Base-by-base conservation (phyloP, 768 basidiomycete species). In the Russula griseocarnosa region DNA sequence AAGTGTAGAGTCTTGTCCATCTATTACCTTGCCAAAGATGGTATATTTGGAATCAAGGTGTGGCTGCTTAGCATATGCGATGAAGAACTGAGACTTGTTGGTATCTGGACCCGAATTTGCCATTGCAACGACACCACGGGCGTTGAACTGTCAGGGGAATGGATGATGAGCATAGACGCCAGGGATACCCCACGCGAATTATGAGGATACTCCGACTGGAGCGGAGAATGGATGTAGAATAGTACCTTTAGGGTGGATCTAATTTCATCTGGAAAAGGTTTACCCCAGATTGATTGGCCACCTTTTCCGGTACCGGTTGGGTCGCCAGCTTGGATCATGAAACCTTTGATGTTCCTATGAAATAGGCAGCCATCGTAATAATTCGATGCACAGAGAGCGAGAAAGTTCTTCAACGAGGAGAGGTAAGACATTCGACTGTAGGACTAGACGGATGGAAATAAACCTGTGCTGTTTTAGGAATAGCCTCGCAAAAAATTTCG, bases 21-120 rank as follows among this genome's bases (percentile, higher is more conserved):
- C 97, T 69, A 99, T 98, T n/a, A 99, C 94, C 79, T 90, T 93
- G 61, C 94, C 96, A 65, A 98, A 86, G 58, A 98, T 97, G 18
- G 93, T 93, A 75, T 91, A 90, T 73, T 97, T 98, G 67, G 87
- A 87, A 72, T 99, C 96, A 18, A 99, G 83, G 73, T 97, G 95
- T 0, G 91, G 77, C 70, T 98, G 96, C 73, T 98, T 98, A 2
- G 88, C 79, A 72, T 98, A 98, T 3, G 92, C 86, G 71, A 94
- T 81, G 73, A 93, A 93, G 74, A 93, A 93, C 73, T 94, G 90
- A 50, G 81, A 88, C 76, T 96, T 98, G 79, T 98, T 99, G 38
- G 90, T 85, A 73, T 97, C 92, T 11, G 87, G 86, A 1, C 97
- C 97, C 9, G 92, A 88, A 76, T 98, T 99, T 60, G 97, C 97